Evolutionary conservation across 2,329 filamentous ascomycete species (phyloP), one percentile per base, ranked within the genome.

Genomic region (Aureobasidium musti): DNA sequence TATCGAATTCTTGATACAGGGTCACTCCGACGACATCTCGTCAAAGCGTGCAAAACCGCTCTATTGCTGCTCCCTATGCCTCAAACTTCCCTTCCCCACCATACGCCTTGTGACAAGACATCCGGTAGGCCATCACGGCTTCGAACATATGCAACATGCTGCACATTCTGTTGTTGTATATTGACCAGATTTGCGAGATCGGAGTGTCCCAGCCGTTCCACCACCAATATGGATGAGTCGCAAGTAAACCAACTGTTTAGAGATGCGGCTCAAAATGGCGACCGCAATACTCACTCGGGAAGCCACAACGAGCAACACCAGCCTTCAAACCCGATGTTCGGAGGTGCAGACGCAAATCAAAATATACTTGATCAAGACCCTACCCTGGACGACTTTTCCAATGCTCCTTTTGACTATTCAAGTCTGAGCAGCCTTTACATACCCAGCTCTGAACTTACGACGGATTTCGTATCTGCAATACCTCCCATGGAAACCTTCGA

Each of bases 61-160:
- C 59, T 63, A 63, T 14, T 63, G n/a, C 59, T 52, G 45, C 59
- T 63, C 59, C 59, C n/a, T 63, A 17, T 35, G 33, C 59, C 33
- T 41, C 57, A 37, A n/a, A 28, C 59, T 41, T 63, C 6, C 35
- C 23, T 35, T 26, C 59, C 21, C 30, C 21, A 28, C 33, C 6
- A 17, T 26, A 33, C 59, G 59, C 59, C 59, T 52, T 63, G 23
- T 52, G 43, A 23, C 30, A 28, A 26, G 43, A 23, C 30, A 28
- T 19, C 19, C 49, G n/a, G n/a, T n/a, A 43, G 13, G 33, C 56
- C 37, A 60, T 60, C 53, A 41, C 37, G 19, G 43, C 14, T 33
- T 21, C n/a, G 1, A 49, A 23, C 10, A 19, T 37, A 45, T 43
- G 13, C 54, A 30, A 21, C 5, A 60, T 61, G 57, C n/a, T 61